Percentiles rank a stretch among this genome's conserved stretches.
phyloP scores from a whole-genome alignment of 1,139 yeast species.

The Sugiyamaella grinbergsii region DNA sequence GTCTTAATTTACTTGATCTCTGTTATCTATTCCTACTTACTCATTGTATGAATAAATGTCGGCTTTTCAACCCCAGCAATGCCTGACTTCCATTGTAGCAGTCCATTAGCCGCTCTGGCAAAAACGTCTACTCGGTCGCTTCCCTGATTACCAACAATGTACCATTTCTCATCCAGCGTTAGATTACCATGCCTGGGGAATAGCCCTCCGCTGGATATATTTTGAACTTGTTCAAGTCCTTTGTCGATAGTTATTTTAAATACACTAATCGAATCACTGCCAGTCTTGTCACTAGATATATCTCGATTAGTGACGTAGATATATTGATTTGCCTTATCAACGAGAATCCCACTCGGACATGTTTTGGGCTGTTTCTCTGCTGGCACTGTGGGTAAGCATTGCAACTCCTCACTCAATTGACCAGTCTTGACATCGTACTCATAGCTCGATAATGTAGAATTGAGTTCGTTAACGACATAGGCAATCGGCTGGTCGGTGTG shows the following conservation, averaged over 20 bases:
- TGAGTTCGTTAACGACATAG: slow-evolving; percentile 22
- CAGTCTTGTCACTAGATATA: slow-evolving; percentile 21
- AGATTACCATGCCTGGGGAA: slow-evolving; percentile 23
- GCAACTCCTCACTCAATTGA: slow-evolving; percentile 12
- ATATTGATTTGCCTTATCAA: slow-evolving; percentile 17
- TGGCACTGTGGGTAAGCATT: slow-evolving; percentile 13
- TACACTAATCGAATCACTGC: slow-evolving; percentile 22
- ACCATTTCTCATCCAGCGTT: slow-evolving; percentile 22
- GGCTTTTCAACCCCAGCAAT: slow-evolving; percentile 20
- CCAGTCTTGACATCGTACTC: slow-evolving; percentile 18
- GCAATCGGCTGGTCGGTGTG: slow-evolving; percentile 18
- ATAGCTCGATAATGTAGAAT: slow-evolving; percentile 19
- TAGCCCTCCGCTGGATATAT: slow-evolving; percentile 19
- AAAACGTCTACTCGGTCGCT: slow-evolving; percentile 18
- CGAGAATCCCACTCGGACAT: slow-evolving; percentile 19
- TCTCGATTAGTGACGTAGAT: slow-evolving; percentile 24
- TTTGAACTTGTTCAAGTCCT: slow-evolving; percentile 18
- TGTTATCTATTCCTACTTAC: neutral
- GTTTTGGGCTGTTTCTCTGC: slow-evolving; percentile 13
- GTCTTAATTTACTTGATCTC: neutral
- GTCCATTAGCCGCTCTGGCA: slow-evolving; percentile 15
- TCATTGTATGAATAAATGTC: slow-evolving; percentile 11
- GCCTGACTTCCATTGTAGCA: slow-evolving; percentile 18
- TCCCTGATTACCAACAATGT: slow-evolving; percentile 21
- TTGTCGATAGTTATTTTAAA: slow-evolving; percentile 10